Evolutionary conservation across 352 stramenopile genomes (phyloP), one percentile per base, ranked within the genome.

Genomic region (Lagenidium giganteum): DNA sequence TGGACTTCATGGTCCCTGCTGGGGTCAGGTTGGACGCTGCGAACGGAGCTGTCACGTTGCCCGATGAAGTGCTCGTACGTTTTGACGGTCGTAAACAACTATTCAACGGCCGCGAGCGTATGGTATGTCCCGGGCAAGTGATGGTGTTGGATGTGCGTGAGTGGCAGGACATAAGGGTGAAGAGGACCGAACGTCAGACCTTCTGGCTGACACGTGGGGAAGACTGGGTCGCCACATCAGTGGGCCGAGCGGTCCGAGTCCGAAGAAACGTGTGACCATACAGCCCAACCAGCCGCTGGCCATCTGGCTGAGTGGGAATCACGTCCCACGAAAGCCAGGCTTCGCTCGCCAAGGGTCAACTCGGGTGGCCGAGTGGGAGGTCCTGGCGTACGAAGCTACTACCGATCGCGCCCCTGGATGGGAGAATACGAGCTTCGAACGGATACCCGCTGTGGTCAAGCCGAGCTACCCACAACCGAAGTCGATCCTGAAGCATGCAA

Each of bases 401-500:
- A 38, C 32, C 32, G 32, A 38, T 11, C 9, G 16, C 9, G 11
- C 32, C 16, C 32, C 32, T 11, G 32, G 32, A 20, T 11, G 16
- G 16, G 32, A 38, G 32, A 18, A 11, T 38, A 11, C 32, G 32
- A 18, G 9, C 9, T 18, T 20, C 9, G 32, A 38, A 20, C 9
- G 16, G 9, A 18, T 18, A 38, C 32, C 32, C 9, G 16, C 16
- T 11, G 32, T 38, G 32, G 9, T 38, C 32, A 11, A 38, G 9
- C 32, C 32, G 32, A 38, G 32, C 32, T 38, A 38, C 16, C 9
- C 9, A 18, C 9, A 20, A 18, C 32, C 32, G 32, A 11, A 18
- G 16, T 11, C 9, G 16, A 38, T 38, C 32, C 32, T 38, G 32
- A 38, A 38, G 32, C n/a, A n/a, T n/a, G n/a, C n/a, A n/a, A n/a